A percentile compares a stretch with the other conserved stretches of the same genome.
phyloP scores from a whole-genome alignment of 148 eudicot genomes.

The Linanthus parryae region DNA sequence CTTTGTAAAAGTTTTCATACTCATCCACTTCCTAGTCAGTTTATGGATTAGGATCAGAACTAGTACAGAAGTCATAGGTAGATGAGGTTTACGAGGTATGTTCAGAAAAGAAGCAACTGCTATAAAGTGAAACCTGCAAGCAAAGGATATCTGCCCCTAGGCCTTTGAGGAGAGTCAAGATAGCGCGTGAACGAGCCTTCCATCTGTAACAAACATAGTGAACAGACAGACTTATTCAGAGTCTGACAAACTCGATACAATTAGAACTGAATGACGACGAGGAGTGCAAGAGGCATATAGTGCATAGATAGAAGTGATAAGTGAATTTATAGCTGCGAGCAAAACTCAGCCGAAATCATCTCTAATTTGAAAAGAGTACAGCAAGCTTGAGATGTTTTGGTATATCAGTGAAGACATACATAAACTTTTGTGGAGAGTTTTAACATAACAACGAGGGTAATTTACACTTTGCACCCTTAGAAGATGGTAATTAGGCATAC shows the following conservation, averaged over 20 bases:
- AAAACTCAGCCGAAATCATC: neutral
- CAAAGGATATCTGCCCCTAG: conserved; percentile 74
- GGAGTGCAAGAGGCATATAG: neutral
- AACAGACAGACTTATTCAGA: no score
- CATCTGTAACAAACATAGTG: conserved; percentile 70
- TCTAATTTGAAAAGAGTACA: neutral
- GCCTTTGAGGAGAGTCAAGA: conserved; percentile 55
- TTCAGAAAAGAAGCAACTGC: neutral
- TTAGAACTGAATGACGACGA: neutral
- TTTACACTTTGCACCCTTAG: no score
- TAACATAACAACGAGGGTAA: no score
- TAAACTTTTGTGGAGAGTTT: no score
- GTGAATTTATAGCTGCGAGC: no score
- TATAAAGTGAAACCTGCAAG: conserved; percentile 57
- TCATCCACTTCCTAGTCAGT: conserved; percentile 79
- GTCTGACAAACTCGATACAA: no score
- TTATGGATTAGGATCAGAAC: conserved; percentile 5
- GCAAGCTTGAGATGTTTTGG: no score
- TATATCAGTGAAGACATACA: no score
- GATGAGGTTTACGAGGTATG: neutral
- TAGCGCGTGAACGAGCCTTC: conserved; percentile 84
- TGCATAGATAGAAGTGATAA: no score
- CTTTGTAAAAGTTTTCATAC: conserved; percentile 72
- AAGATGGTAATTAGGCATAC: no score
- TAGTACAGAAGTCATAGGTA: neutral